phyloP scores from a whole-genome alignment of 2,329 filamentous ascomycete genomes.

The Ophiostoma quercus region DNA sequence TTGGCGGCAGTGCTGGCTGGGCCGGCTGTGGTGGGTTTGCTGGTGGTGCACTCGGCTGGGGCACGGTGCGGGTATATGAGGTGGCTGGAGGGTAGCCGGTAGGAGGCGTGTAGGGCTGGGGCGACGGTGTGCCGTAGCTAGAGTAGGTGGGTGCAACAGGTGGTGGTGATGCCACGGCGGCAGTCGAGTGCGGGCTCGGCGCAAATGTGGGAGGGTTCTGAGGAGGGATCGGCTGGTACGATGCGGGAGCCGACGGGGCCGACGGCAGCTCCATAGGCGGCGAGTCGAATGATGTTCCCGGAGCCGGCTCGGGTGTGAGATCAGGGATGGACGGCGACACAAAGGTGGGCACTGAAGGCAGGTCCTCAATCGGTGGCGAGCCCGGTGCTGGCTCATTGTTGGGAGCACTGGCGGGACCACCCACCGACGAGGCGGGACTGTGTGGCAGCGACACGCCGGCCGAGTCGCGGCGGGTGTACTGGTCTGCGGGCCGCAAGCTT shows the following conservation, averaged over 20 bases:
- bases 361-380: neutral
- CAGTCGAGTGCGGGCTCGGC: conserved; percentile 17
- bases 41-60: conserved; percentile 10
- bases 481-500: neutral
- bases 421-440: conserved; percentile 36
- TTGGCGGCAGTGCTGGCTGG: neutral
- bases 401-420: conserved; percentile 27
- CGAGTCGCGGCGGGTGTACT: conserved; percentile 28
- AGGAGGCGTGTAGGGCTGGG: conserved; percentile 27
- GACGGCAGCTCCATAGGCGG: neutral
- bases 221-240: conserved; percentile 21
- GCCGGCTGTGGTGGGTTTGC: neutral
- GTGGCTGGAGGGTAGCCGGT: conserved; percentile 19
- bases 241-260: conserved; percentile 16
- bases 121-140: conserved; percentile 31
- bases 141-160: conserved; percentile 28
- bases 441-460: conserved; percentile 36
- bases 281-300: neutral
- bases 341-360: neutral
- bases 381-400: neutral
- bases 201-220: conserved; percentile 13
- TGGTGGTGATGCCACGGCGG: conserved; percentile 24
- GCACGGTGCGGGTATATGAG: neutral
- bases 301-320: neutral
- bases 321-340: neutral